phyloP scores from a whole-genome alignment of 192 early-diverging fungal genomes.

The Linnemannia elongata region DNA sequence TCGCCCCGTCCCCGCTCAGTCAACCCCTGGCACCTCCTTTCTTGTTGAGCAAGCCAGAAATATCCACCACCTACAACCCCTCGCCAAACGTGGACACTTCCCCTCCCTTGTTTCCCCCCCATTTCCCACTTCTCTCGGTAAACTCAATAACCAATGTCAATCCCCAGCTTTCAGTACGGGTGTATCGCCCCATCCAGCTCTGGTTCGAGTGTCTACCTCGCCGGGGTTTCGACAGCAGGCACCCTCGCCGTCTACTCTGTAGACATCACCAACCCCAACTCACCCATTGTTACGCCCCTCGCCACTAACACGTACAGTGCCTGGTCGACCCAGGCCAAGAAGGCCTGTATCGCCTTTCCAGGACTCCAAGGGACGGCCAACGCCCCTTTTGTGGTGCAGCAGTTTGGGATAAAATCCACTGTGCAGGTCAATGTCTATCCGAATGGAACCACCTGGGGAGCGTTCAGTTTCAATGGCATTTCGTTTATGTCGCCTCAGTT shows the following conservation, averaged over 20 bases:
- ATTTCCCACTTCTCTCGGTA: background rate
- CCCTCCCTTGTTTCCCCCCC: background rate
- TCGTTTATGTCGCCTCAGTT: conserved; percentile 29
- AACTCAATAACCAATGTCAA: background rate
- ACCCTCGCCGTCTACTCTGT: conserved; percentile 26
- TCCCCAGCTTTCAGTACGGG: conserved; percentile 5
- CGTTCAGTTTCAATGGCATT: background rate
- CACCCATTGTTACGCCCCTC: conserved; percentile 30
- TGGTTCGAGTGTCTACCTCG: conserved; percentile 13
- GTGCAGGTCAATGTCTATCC: conserved; percentile 31
- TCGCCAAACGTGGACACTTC: background rate
- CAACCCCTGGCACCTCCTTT: background rate
- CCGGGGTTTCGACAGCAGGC: conserved; percentile 22
- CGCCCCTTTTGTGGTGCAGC: conserved; percentile 29
- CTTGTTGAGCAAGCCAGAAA: background rate
- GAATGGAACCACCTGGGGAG: conserved; percentile 17
- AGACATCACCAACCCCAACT: conserved; percentile 33
- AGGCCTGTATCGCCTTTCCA: conserved; percentile 30
- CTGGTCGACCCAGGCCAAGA: conserved; percentile 23
- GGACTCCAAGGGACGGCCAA: conserved; percentile 22
- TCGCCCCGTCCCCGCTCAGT: background rate
- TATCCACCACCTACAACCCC: background rate
- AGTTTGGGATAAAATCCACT: conserved; percentile 17
- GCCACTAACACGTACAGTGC: background rate
- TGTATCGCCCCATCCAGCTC: conserved; percentile 33